Conservation (phyloP, 169 alveolate species). For the Eimeria maxima region DNA sequence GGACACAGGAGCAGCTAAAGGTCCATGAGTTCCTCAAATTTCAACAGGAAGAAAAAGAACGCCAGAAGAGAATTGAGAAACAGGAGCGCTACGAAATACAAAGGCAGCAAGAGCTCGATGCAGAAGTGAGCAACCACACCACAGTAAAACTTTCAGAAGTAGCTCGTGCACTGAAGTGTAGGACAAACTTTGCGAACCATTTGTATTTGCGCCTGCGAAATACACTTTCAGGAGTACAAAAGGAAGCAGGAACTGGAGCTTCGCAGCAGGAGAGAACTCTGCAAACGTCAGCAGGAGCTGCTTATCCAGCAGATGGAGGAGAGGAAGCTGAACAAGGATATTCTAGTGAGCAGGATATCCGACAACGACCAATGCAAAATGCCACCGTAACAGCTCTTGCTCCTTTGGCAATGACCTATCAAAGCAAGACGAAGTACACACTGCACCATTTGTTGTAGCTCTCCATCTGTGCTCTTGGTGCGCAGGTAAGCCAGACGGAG, state of each 20-base stretch:
- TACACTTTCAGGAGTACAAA: slow-evolving; percentile 35
- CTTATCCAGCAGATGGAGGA: slow-evolving; percentile 71
- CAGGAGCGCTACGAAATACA: slow-evolving; percentile 68
- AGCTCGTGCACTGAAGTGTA: neutral
- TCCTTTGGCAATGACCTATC: neutral
- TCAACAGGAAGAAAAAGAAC: slow-evolving; percentile 56
- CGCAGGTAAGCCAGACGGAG: slow-evolving; percentile 76
- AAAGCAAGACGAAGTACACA: neutral
- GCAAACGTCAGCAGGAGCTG: slow-evolving; percentile 76
- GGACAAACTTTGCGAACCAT: neutral
- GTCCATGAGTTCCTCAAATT: slow-evolving; percentile 52
- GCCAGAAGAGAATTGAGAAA: neutral
- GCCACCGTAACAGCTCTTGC: neutral
- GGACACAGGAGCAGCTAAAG: slow-evolving; percentile 53
- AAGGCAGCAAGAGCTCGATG: slow-evolving; percentile 56
- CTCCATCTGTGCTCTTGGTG: neutral
- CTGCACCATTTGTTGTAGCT: neutral
- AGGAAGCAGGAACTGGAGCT: slow-evolving; percentile 40
- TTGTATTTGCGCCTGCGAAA: neutral
- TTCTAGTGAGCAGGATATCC: neutral
- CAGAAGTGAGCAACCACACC: slow-evolving; percentile 40
- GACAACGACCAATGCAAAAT: neutral
- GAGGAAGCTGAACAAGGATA: slow-evolving; percentile 68
- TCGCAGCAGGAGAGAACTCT: slow-evolving; percentile 57
- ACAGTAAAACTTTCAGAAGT: neutral